These are phyloP conservation scores for Cicer pinnatifidum DNA, from an alignment of 306 rosid genomes.

Conservation along the genomic window DNA sequence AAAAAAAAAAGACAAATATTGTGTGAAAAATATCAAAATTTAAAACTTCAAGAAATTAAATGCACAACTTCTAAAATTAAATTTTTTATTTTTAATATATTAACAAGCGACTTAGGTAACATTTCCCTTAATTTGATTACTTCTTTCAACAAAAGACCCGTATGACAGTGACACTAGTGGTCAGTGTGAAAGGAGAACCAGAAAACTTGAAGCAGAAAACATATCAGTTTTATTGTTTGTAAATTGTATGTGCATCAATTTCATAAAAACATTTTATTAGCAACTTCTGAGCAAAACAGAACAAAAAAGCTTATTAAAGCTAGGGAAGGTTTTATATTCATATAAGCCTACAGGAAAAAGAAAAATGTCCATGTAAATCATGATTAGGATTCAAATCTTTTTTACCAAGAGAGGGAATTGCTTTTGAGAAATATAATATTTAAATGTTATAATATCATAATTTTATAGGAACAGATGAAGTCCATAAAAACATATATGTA, in stretches of 20 bases:
- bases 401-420: not conserved
- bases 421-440: slow-evolving; percentile 2
- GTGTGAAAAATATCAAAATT: too few relatives aligned
- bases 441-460: not conserved
- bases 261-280: not conserved
- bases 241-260: not conserved
- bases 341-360: slow-evolving; percentile 14
- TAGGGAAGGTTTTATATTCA: not conserved
- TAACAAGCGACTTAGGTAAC: too few relatives aligned
- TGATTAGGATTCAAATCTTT: slow-evolving; percentile 5
- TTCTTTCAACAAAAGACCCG: not conserved
- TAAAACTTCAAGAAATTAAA: too few relatives aligned
- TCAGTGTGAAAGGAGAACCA: not conserved
- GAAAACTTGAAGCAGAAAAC: not conserved
- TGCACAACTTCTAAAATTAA: too few relatives aligned
- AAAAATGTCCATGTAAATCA: not conserved
- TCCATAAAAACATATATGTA: not conserved
- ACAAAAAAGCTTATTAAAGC: not conserved
- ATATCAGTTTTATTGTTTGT: not conserved
- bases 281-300: not conserved
- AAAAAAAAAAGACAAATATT: too few relatives aligned
- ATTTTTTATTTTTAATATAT: too few relatives aligned
- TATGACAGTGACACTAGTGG: slow-evolving; percentile 4
- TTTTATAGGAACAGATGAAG: not conserved
- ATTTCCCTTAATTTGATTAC: not conserved